A percentile compares a stretch with the other conserved stretches of the same genome.
These are phyloP conservation scores for Cudoniella acicularis DNA, from an alignment of 495 filamentous ascomycete species.

Conservation along the genomic window DNA sequence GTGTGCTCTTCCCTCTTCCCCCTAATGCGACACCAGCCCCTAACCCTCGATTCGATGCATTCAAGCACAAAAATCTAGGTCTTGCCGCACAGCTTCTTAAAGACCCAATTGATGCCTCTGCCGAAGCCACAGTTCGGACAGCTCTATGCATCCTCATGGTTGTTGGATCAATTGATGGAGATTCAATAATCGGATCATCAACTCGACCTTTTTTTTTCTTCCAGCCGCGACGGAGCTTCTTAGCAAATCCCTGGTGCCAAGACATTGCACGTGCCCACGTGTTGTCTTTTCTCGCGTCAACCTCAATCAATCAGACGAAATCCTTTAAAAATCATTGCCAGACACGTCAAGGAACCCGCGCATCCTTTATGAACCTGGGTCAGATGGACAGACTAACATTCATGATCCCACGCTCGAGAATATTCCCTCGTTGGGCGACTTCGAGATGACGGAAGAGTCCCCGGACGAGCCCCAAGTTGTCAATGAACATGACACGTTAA, in stretches of 20 bases:
- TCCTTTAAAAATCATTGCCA: too few relatives aligned
- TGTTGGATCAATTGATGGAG: slow-evolving; percentile 9
- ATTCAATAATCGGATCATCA: slow-evolving; percentile 1
- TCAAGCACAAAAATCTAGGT: slow-evolving; percentile 18
- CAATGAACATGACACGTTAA: slow-evolving; percentile 39
- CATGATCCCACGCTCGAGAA: not conserved
- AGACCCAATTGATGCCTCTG: slow-evolving; percentile 16
- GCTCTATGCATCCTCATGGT: slow-evolving; percentile 32
- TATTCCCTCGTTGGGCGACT: not conserved
- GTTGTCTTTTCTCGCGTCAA: not conserved
- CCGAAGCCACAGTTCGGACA: slow-evolving; percentile 19
- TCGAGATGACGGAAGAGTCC: slow-evolving; percentile 12
- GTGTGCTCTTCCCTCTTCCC: slow-evolving; percentile 22
- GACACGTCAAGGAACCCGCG: too few relatives aligned
- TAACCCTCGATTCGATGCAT: slow-evolving; percentile 23
- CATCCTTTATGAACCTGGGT: too few relatives aligned
- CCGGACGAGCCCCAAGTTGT: slow-evolving; percentile 4
- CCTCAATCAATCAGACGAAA: too few relatives aligned
- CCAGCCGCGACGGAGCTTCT: not conserved
- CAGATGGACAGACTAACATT: not conserved
- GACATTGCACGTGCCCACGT: not conserved
- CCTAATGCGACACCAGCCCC: slow-evolving; percentile 17
- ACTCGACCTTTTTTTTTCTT: slow-evolving; percentile 15
- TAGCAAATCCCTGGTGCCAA: not conserved
- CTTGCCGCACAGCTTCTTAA: slow-evolving; percentile 11